Percentiles rank a stretch among this genome's conserved stretches.
Conservation (phyloP, 108 stramenopile species). For the Nitzschia sp. region DNA sequence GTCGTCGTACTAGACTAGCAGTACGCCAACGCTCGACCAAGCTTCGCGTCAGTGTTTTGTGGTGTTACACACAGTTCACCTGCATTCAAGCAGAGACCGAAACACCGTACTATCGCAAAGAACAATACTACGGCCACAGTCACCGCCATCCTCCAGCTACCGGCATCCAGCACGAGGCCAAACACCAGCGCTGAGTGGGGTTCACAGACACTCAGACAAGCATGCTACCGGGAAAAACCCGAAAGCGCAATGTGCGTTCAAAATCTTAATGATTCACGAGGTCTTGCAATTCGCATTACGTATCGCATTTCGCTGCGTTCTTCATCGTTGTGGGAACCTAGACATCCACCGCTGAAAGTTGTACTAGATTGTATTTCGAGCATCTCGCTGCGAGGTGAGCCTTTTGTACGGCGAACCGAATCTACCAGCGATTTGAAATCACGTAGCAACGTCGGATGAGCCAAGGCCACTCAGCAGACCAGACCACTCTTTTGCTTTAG, state of each 20-base stretch:
- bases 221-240: conserved; percentile 83
- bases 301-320: conserved; percentile 99
- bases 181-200: conserved; percentile 70
- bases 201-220: conserved; percentile 89
- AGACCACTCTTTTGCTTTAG: not conserved
- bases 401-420: too few relatives aligned
- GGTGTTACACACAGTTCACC: too few relatives aligned
- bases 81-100: not conserved
- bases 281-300: conserved; percentile 96
- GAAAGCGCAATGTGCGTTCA: conserved; percentile 96
- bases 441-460: too few relatives aligned
- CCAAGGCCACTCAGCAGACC: too few relatives aligned
- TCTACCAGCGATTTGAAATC: too few relatives aligned
- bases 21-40: not conserved
- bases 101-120: not conserved
- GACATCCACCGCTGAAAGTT: conserved; percentile 98
- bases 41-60: not conserved
- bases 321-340: conserved; percentile 98
- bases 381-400: too few relatives aligned
- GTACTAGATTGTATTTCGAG: conserved; percentile 50
- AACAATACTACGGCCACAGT: not conserved
- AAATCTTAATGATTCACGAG: conserved; percentile 95
- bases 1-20: too few relatives aligned
- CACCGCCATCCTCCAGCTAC: conserved; percentile 52
- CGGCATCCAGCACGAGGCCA: conserved; percentile 2